phyloP scores from a whole-genome alignment of 768 basidiomycete species.

The Mycena maculata region DNA sequence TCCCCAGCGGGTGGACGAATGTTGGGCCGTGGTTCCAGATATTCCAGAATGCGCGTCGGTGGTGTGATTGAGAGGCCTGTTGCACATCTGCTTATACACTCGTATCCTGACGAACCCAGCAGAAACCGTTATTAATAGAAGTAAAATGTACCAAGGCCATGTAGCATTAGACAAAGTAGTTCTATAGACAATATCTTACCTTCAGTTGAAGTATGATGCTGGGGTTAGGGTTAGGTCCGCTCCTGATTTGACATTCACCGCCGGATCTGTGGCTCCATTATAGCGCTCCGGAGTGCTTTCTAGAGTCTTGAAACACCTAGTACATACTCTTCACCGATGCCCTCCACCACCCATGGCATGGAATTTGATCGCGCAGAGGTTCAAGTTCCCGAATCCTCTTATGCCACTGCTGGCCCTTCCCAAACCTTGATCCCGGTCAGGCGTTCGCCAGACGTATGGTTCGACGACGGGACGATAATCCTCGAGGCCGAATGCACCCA shows the following conservation, averaged over 20 bases:
- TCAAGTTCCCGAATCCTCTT: constrained; percentile 25
- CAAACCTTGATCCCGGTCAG: neutral
- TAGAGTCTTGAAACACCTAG: neutral
- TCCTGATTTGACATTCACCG: no score
- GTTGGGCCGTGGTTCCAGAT: constrained; percentile 94
- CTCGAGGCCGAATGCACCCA: constrained; percentile 31
- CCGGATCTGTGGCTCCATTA: no score
- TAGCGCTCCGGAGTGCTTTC: no score
- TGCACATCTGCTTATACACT: neutral
- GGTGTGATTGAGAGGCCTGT: constrained; percentile 54
- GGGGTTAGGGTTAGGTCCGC: no score
- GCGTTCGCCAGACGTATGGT: constrained; percentile 36
- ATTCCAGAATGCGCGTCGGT: constrained; percentile 90
- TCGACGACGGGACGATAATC: constrained; percentile 42
- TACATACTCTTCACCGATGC: neutral
- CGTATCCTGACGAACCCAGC: neutral
- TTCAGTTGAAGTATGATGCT: no score
- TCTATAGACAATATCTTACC: no score
- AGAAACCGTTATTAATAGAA: no score
- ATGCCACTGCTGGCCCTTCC: no score
- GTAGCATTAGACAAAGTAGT: no score
- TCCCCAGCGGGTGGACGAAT: constrained; percentile 73
- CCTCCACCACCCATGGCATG: neutral
- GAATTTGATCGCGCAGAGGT: constrained; percentile 33
- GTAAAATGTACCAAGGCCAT: no score